Percentiles rank a stretch among this genome's conserved stretches.
These are phyloP conservation scores for Cytospora paraplurivora DNA, from an alignment of 2,329 filamentous ascomycete species.

Conservation along the genomic window DNA sequence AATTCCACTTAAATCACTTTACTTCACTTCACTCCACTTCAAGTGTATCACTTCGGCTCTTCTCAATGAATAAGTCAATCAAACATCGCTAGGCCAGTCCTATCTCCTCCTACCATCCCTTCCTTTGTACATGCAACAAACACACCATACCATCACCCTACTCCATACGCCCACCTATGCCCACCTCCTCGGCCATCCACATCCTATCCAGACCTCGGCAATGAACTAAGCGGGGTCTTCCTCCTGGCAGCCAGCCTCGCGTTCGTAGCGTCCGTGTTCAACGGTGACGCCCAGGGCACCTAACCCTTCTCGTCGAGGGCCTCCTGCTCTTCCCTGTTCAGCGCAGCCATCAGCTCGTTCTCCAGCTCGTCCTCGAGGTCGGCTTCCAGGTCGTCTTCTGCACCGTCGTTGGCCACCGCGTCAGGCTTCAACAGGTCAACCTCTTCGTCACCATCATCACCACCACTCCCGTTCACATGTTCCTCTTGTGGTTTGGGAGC, in stretches of 20 bases:
- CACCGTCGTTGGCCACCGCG: conserved; percentile 34
- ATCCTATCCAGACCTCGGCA: background rate
- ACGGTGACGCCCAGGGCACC: conserved; percentile 20
- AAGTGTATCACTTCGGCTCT: background rate
- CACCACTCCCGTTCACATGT: background rate
- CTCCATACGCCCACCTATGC: background rate
- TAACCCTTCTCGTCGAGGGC: conserved; percentile 29
- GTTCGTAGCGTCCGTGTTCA: conserved; percentile 6
- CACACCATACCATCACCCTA: background rate
- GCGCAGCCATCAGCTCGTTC: conserved; percentile 63
- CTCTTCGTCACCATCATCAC: conserved; percentile 38
- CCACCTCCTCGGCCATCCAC: background rate
- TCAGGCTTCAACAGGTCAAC: conserved; percentile 38
- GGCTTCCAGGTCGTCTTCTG: conserved; percentile 42
- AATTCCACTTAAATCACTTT: too few relatives aligned
- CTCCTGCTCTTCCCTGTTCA: conserved; percentile 47
- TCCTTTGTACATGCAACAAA: background rate
- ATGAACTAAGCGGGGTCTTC: conserved; percentile 6
- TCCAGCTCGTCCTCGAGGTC: conserved; percentile 57
- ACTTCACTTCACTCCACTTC: background rate
- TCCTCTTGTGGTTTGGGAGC: background rate
- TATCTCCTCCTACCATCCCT: background rate
- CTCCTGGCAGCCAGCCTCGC: conserved; percentile 11
- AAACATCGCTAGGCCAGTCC: conserved; percentile 16
- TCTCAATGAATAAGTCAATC: conserved; percentile 1